Evolutionary conservation across 805 yeast genomes (phyloP).

Genomic region (Suhomyces sp.): DNA sequence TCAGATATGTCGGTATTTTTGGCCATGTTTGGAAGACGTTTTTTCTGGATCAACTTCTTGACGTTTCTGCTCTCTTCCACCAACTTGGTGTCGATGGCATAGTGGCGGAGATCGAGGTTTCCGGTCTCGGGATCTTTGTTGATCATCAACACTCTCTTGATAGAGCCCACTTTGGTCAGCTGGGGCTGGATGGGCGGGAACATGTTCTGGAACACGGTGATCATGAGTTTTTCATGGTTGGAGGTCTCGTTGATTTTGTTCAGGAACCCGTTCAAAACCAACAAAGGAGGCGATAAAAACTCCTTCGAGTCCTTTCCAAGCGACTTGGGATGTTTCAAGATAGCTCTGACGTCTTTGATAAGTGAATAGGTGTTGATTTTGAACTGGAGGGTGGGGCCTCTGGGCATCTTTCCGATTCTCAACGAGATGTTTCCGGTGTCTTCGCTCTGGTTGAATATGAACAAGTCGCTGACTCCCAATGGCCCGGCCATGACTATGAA

Average conservation of each 20-base stretch:
- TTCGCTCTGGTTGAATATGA: conserved; percentile 81
- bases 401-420: conserved; percentile 81
- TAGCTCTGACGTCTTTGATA: conserved; percentile 70
- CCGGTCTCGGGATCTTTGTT: conserved; percentile 71
- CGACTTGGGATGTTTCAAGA: conserved; percentile 76
- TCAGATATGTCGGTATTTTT: conserved; percentile 76
- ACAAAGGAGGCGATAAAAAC: conserved; percentile 75
- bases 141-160: conserved; percentile 81
- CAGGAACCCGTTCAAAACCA: conserved; percentile 87
- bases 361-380: conserved; percentile 73
- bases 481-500: conserved; percentile 99
- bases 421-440: conserved; percentile 76
- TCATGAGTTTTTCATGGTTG: conserved; percentile 73
- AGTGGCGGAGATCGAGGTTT: conserved; percentile 82
- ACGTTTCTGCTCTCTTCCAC: conserved; percentile 76
- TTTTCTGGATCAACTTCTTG: conserved; percentile 64
- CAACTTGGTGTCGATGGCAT: conserved; percentile 78
- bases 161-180: conserved; percentile 64
- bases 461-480: conserved; percentile 82
- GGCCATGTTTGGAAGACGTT: conserved; percentile 66
- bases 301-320: conserved; percentile 61
- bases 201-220: conserved; percentile 91
- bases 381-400: conserved; percentile 93
- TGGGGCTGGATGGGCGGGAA: conserved; percentile 94
- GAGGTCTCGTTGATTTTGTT: conserved; percentile 60